Evolutionary conservation across 1,139 yeast species (phyloP).

Genomic region (Hyphopichia buzzinii): DNA sequence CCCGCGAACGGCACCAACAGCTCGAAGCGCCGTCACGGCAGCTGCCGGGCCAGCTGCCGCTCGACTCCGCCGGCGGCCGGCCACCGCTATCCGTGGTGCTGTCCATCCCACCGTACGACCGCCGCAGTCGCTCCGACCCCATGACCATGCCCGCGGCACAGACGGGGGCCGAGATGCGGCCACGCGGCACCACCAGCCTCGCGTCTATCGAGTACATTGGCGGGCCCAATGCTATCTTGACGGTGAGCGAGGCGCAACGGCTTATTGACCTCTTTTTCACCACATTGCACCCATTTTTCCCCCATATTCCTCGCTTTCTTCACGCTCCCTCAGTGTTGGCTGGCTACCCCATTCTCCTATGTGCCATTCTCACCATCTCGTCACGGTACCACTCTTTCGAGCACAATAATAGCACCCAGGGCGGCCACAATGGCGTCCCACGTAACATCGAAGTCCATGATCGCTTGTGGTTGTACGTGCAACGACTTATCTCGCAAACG

Average conservation of each 20-base stretch:
- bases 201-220: conserved; percentile 68
- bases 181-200: conserved; percentile 50
- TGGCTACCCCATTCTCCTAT: conserved; percentile 75
- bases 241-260: conserved; percentile 64
- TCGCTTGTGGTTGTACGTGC: conserved; percentile 80
- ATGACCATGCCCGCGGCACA: conserved; percentile 39
- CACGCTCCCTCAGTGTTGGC: conserved; percentile 67
- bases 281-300: conserved; percentile 87
- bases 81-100: conserved; percentile 5
- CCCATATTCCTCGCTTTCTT: conserved; percentile 74
- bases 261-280: conserved; percentile 67
- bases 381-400: conserved; percentile 68
- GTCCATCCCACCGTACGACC: conserved; percentile 14
- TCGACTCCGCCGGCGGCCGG: not conserved
- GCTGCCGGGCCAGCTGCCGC: not conserved
- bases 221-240: conserved; percentile 51
- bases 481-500: conserved; percentile 75
- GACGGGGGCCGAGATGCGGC: conserved; percentile 49
- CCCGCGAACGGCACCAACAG: conserved; percentile 52
- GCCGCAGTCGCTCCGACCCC: conserved; percentile 10
- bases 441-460: conserved; percentile 69
- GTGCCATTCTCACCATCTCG: conserved; percentile 77
- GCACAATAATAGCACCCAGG: conserved; percentile 21
- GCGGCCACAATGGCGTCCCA: conserved; percentile 30
- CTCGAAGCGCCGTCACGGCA: conserved; percentile 23